Evolutionary conservation across 805 yeast species (phyloP).

Genomic region (Lipomyces yamadae): DNA sequence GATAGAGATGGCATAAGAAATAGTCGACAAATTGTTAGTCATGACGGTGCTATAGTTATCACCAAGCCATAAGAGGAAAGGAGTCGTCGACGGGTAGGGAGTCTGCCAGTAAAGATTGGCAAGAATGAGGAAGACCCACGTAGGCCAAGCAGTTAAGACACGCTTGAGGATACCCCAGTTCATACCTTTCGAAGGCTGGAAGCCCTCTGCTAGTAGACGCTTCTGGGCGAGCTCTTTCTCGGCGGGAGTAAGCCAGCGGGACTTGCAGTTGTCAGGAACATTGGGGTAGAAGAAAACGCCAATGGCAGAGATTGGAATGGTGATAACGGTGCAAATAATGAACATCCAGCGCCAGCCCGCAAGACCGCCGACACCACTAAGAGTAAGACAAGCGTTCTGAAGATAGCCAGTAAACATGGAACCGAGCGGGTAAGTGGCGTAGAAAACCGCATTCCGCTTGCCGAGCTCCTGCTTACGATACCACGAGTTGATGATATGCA

Average conservation of each 20-base stretch:
- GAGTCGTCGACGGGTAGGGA: slow-evolving; percentile 34
- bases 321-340: slow-evolving; percentile 54
- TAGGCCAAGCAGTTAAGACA: slow-evolving; percentile 25
- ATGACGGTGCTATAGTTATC: neutral
- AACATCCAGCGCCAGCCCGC: slow-evolving; percentile 75
- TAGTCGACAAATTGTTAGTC: slow-evolving; percentile 13
- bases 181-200: slow-evolving; percentile 20
- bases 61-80: slow-evolving; percentile 31
- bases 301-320: slow-evolving; percentile 44
- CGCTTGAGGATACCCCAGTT: slow-evolving; percentile 14
- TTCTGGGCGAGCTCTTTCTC: slow-evolving; percentile 38
- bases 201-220: slow-evolving; percentile 33
- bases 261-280: slow-evolving; percentile 48
- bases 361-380: slow-evolving; percentile 50
- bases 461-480: slow-evolving; percentile 60
- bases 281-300: slow-evolving; percentile 54
- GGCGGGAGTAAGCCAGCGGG: slow-evolving; percentile 37
- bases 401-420: slow-evolving; percentile 56
- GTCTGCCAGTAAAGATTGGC: slow-evolving; percentile 34
- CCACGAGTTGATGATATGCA: slow-evolving; percentile 55
- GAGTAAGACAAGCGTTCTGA: slow-evolving; percentile 58
- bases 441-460: slow-evolving; percentile 51
- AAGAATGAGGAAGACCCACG: slow-evolving; percentile 27
- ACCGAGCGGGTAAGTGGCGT: slow-evolving; percentile 50
- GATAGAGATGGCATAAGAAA: slow-evolving; percentile 9